Evolutionary conservation across 164 flowering plant species (phyloP).

Genomic region (Vitis cinerea): DNA sequence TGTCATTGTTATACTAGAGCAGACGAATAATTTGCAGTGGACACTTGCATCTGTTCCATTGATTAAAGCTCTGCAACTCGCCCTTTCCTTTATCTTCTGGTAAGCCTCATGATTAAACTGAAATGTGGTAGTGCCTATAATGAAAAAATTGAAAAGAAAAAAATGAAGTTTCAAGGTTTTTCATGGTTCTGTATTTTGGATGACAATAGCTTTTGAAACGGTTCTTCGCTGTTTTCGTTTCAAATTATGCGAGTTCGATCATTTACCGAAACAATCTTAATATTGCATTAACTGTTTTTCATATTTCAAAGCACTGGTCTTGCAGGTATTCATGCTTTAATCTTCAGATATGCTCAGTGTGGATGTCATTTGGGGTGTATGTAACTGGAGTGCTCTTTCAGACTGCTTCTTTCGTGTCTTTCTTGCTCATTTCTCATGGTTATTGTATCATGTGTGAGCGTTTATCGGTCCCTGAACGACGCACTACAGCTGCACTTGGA

Average conservation of each 20-base stretch:
- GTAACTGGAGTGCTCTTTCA: constrained; percentile 85
- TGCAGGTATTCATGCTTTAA: constrained; percentile 85
- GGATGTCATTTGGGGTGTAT: constrained; percentile 96
- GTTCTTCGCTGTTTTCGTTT: no score
- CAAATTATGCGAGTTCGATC: no score
- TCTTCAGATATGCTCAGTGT: constrained; percentile 76
- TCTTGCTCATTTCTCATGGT: constrained; percentile 85
- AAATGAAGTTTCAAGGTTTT: background rate
- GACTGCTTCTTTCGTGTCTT: constrained; percentile 77
- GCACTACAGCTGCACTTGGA: constrained; percentile 72
- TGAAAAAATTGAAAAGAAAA: background rate
- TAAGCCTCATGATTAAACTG: constrained; percentile 24
- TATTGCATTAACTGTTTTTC: background rate
- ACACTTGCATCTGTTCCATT: constrained; percentile 71
- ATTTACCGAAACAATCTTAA: no score
- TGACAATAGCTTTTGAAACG: no score
- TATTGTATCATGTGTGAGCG: constrained; percentile 86
- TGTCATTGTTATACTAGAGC: constrained; percentile 31
- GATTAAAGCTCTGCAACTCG: constrained; percentile 77
- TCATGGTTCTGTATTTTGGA: background rate
- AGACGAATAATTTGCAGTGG: constrained; percentile 85
- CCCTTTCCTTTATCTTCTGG: constrained; percentile 82
- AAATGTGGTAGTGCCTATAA: background rate
- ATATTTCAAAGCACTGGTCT: background rate
- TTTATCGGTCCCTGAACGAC: constrained; percentile 70